Percentiles rank a stretch among this genome's conserved stretches.
Conservation (phyloP, 225 moss, liverwort and hornwort genomes). For the Rhytidiadelphus loreus region DNA sequence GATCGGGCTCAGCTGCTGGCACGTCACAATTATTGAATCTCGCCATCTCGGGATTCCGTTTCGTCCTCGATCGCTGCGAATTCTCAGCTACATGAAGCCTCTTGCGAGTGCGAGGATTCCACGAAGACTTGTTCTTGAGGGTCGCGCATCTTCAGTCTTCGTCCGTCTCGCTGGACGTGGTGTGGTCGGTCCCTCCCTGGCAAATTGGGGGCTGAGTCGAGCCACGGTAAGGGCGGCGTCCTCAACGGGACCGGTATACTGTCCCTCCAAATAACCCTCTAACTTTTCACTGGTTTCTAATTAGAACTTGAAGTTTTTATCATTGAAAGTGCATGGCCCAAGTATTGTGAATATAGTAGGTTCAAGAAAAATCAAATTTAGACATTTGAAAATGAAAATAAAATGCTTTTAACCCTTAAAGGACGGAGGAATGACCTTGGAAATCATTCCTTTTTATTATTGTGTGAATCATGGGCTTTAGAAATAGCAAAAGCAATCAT, state of each 20-base stretch:
- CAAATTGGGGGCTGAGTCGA: background rate
- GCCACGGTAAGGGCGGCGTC: background rate
- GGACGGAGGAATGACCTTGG: too few relatives aligned
- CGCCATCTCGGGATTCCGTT: background rate
- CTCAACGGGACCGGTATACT: background rate
- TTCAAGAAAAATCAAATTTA: background rate
- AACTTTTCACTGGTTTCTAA: background rate
- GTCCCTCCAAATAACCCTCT: background rate
- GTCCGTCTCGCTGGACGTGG: background rate
- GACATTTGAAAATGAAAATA: background rate
- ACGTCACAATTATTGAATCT: background rate
- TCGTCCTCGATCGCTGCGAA: background rate
- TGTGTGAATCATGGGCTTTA: too few relatives aligned
- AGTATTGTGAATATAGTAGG: background rate
- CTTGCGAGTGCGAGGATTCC: background rate
- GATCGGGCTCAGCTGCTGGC: background rate
- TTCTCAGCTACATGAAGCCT: background rate
- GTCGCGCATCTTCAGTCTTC: background rate
- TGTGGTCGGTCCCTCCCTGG: background rate
- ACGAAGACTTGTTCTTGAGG: background rate
- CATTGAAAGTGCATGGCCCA: background rate
- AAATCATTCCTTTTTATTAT: too few relatives aligned
- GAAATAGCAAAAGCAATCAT: too few relatives aligned
- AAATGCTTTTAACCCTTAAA: fast-evolving
- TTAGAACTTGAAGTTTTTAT: background rate